Conservation (phyloP, 1,284 basidiomycete species). For the Tylopilus sp. region DNA sequence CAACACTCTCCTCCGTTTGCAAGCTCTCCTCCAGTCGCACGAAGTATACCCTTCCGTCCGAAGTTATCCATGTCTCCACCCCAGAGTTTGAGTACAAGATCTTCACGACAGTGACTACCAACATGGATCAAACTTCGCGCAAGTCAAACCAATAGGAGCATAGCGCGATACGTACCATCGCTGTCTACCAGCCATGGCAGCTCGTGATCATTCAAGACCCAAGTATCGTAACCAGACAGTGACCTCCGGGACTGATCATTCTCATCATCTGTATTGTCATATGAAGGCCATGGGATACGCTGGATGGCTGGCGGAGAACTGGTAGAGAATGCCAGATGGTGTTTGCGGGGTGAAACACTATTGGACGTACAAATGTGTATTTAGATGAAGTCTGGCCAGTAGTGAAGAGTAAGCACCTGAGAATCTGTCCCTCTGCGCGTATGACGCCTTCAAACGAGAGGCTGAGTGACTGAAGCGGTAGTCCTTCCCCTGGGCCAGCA, state of each 20-base stretch:
- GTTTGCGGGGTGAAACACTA: constrained; percentile 69
- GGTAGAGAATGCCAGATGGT: constrained; percentile 70
- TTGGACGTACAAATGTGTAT: neutral
- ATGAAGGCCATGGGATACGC: constrained; percentile 74
- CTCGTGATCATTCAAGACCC: constrained; percentile 66
- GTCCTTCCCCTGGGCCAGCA: constrained; percentile 75
- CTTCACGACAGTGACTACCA: constrained; percentile 54
- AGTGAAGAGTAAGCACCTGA: constrained; percentile 46
- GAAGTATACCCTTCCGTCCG: constrained; percentile 75
- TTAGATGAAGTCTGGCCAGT: constrained; percentile 1
- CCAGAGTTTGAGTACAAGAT: constrained; percentile 56
- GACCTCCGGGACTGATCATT: constrained; percentile 30
- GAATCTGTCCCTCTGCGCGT: constrained; percentile 69
- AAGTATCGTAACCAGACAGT: constrained; percentile 56
- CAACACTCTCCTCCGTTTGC: constrained; percentile 7
- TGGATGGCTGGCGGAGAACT: constrained; percentile 67
- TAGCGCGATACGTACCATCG: constrained; percentile 48
- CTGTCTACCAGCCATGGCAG: constrained; percentile 70
- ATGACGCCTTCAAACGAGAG: constrained; percentile 81
- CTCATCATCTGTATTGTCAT: constrained; percentile 40
- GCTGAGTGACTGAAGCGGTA: constrained; percentile 59
- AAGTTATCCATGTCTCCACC: constrained; percentile 77
- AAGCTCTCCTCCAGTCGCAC: constrained; percentile 53
- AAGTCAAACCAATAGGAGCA: neutral
- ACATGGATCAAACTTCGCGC: neutral